Evolutionary conservation across 1,139 yeast species (phyloP), one percentile per base, ranked within the genome.

Genomic region (Taphrina confusa): DNA sequence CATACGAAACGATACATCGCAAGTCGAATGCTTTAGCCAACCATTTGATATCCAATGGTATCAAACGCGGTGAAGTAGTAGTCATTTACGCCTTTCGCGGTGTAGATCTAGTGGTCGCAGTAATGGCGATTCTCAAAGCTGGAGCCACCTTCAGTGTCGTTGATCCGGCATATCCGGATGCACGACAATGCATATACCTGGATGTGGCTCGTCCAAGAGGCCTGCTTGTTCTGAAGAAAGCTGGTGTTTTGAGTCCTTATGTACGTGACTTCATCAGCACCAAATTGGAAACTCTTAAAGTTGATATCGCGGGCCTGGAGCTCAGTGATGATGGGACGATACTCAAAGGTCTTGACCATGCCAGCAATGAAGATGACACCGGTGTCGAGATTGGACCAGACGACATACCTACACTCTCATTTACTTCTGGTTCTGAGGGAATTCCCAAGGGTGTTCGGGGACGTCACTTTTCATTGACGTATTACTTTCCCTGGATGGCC

Each of bases 401-500:
- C 72, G 86, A 94, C 33, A 91, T 90, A 71, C 99, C 99, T 50
- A 92, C 99, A 1, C 78, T 92, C 55, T 87, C 97, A 0, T 92
- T 92, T 76, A 92, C 99, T n/a, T 87, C 96, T 22, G 99, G 99
- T 37, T 87, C 96, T 11, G 99, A 92, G 74, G 99, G 99, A 73
- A 78, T 92, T 66, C 99, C 99, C 68, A 92, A 92, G 76, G 99
- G 99, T 77, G 99, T 92, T 28, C 80, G 89, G 65, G 99, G 99
- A 49, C 87, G 99, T 75, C 98, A 94, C 71, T 94, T 84, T 73
- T 91, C 97, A 0, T 78, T 92, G 66, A 96, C 98, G 0, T 92
- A 94, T 76, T 92, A 92, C 74, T 92, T 92, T 80, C 96, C 96
- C 39, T 92, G 99, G 99, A 92, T 92, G 99, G 80, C 97, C 16